These are phyloP conservation scores for Backusella westeae DNA, from an alignment of 192 early-diverging fungal species.

Conservation along the genomic window DNA sequence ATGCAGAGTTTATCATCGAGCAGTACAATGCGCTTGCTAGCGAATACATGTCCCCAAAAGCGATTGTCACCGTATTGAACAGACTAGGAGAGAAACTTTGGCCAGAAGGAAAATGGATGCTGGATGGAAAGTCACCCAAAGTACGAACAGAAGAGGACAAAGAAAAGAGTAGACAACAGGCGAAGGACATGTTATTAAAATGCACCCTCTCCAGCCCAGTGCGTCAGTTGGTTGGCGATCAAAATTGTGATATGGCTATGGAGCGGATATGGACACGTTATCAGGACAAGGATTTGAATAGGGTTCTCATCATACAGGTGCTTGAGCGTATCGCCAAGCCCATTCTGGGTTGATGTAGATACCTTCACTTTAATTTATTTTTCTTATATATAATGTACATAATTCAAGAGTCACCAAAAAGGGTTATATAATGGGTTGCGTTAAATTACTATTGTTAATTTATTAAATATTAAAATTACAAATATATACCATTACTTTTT, in stretches of 20 bases:
- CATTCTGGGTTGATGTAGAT: constrained; percentile 17
- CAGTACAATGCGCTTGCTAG: constrained; percentile 31
- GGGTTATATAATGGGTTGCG: not conserved
- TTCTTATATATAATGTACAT: not conserved
- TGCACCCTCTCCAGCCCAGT: constrained; percentile 20
- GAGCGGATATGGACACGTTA: constrained; percentile 28
- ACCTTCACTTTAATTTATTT: not conserved
- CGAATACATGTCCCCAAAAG: constrained; percentile 12
- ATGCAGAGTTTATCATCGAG: constrained; percentile 26
- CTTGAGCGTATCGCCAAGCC: constrained; percentile 27
- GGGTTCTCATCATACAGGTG: constrained; percentile 33
- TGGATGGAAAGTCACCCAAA: not conserved
- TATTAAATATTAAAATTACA: not conserved
- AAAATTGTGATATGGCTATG: constrained; percentile 33
- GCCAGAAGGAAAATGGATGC: constrained; percentile 26
- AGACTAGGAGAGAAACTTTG: constrained; percentile 22
- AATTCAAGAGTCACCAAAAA: not conserved
- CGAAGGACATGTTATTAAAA: constrained; percentile 18
- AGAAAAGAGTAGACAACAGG: constrained; percentile 19
- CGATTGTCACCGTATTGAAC: not conserved
- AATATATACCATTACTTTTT: not conserved
- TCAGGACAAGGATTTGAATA: constrained; percentile 27
- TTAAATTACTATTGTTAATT: no score
- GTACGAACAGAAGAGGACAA: constrained; percentile 26
- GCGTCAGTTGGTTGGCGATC: constrained; percentile 34